A percentile compares a stretch with the other conserved stretches of the same genome.
phyloP scores from a whole-genome alignment of 306 rosid species.

The Vachellia pachyceras region DNA sequence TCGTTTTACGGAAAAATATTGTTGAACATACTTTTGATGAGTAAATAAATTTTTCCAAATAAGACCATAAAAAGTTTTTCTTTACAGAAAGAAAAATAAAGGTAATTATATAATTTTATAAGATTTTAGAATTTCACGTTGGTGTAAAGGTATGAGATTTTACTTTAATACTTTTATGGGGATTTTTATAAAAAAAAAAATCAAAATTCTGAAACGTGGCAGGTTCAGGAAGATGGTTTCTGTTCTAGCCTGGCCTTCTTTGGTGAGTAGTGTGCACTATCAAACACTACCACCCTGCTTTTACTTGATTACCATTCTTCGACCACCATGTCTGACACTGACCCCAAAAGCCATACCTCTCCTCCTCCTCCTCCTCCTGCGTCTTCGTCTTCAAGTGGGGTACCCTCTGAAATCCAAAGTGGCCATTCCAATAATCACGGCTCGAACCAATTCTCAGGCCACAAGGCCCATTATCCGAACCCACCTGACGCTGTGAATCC shows the following conservation, averaged over 20 bases:
- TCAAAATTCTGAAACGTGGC: too few species aligned
- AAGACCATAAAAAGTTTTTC: too few species aligned
- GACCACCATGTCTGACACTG: constrained; percentile 43
- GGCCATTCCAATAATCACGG: constrained; percentile 19
- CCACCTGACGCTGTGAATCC: constrained; percentile 76
- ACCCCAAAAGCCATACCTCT: constrained; percentile 40
- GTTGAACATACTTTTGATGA: too few species aligned
- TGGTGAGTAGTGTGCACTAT: neutral
- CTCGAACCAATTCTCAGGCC: constrained; percentile 37
- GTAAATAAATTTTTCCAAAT: too few species aligned
- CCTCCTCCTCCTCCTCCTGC: constrained; percentile 38
- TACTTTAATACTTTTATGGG: too few species aligned
- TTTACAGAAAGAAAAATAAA: too few species aligned
- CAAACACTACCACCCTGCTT: neutral
- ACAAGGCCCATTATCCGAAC: constrained; percentile 50
- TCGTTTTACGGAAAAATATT: too few species aligned
- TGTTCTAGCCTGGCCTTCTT: neutral
- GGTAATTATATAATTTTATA: too few species aligned
- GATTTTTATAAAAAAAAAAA: too few species aligned
- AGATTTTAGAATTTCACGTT: too few species aligned
- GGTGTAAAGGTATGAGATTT: too few species aligned
- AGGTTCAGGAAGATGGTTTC: too few species aligned
- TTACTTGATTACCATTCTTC: neutral
- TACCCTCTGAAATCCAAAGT: constrained; percentile 17
- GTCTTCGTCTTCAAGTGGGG: constrained; percentile 32